Base-by-base conservation (phyloP, 371 early-diverging fungal species). In the Batrachochytrium dendrobatidis region DNA sequence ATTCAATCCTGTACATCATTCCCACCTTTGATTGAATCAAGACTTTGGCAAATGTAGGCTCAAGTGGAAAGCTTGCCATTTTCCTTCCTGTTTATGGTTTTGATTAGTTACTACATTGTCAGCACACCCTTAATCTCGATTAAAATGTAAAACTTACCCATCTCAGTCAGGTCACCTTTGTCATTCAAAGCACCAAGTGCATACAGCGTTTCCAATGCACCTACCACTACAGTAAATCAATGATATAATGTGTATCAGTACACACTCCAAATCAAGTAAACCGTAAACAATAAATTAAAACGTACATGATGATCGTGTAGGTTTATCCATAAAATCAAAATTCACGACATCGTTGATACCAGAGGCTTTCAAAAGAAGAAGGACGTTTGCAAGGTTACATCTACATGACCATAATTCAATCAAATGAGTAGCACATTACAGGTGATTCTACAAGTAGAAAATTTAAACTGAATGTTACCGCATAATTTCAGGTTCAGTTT, bases 321-420 rank as follows among this genome's bases (percentile, higher is more conserved):
- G 98, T 34, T 81, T 83, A 63, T 98, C 98, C 83, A 99, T 86
- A 69, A 90, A 95, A 62, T 96, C 95, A 74, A 99, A 98, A 28
- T 75, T 75, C 53, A 90, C 66, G 15, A 96, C 81, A 69, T 99
- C 86, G 1, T 87, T 75, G 49, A 96, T 86, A 0, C 94, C 97
- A 2, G 92, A 77, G 0, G 95, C 92, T 64, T 92, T 92, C 58
- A 98, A 75, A 24, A 83, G 74, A 58, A 99, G 70, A 6, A 95
- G 79, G 1, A 91, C 91, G 39, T 86, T 85, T 7, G 94, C 81
- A 35, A 98, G 75, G 67, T 96, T 95, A 66, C 91, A 89, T 59
- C 70, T 61, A 3, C 25, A 3, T 18, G 24, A 8, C 28, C 12
- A 20, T 34, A 51, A 35, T 52, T 22, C 54, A 54, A 6, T 26